Evolutionary conservation across 352 stramenopile genomes (phyloP).

Genomic region (Halophytophthora batemanensis): DNA sequence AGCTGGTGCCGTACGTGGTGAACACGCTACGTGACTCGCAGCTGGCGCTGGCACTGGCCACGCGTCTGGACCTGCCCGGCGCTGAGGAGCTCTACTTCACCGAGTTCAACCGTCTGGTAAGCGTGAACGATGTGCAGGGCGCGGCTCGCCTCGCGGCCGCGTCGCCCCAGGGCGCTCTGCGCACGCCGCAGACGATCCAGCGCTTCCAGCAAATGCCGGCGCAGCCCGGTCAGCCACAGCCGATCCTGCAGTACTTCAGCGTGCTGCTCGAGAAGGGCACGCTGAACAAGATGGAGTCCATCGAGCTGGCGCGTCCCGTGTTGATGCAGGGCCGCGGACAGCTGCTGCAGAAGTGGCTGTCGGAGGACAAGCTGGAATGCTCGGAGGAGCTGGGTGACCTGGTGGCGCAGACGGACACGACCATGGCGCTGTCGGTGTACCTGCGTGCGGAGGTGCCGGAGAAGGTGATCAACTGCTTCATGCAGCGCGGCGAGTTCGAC

Average conservation of each 20-base stretch:
- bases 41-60: slow-evolving; percentile 95
- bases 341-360: slow-evolving; percentile 99
- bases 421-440: slow-evolving; percentile 98
- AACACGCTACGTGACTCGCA: slow-evolving; percentile 96
- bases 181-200: slow-evolving; percentile 98
- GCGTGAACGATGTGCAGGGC: slow-evolving; percentile 80
- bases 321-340: slow-evolving; percentile 96
- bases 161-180: slow-evolving; percentile 88
- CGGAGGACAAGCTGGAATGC: slow-evolving; percentile 98
- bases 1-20: slow-evolving; percentile 98
- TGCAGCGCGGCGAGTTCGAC: slow-evolving; percentile 98
- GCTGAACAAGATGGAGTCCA: slow-evolving; percentile 99
- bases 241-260: slow-evolving; percentile 99
- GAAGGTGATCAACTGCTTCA: slow-evolving; percentile 99
- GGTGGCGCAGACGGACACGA: slow-evolving; percentile 94
- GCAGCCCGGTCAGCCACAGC: slow-evolving; percentile 94
- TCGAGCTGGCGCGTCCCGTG: slow-evolving; percentile 98
- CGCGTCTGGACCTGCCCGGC: slow-evolving; percentile 95
- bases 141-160: slow-evolving; percentile 89
- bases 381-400: slow-evolving; percentile 97
- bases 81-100: slow-evolving; percentile 98
- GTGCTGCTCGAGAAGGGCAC: slow-evolving; percentile 97
- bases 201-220: slow-evolving; percentile 98
- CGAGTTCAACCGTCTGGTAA: slow-evolving; percentile 96
- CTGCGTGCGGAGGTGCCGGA: slow-evolving; percentile 96